Percentiles rank a stretch among this genome's conserved stretches.
phyloP scores from a whole-genome alignment of 2,329 filamentous ascomycete species.

The Didymella pomorum region DNA sequence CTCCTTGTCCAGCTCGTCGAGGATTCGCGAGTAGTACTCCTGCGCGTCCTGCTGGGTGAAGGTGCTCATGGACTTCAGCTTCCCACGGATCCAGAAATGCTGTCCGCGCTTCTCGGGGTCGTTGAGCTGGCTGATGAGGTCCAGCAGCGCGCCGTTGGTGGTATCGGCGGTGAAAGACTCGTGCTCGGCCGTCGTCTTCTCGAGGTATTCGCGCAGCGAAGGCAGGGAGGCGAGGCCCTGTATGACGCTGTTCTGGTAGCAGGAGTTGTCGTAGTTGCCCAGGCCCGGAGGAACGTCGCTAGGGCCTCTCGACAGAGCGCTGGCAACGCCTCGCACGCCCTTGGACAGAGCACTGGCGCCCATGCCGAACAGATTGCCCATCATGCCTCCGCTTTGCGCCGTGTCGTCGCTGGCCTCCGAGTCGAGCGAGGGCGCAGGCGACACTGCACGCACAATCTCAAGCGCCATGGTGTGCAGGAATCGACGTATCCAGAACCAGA shows the following conservation, averaged over 20 bases:
- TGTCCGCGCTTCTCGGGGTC: constrained; percentile 74
- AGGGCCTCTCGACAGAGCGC: constrained; percentile 45
- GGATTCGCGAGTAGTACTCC: constrained; percentile 91
- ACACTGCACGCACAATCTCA: constrained; percentile 20
- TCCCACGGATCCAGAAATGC: constrained; percentile 80
- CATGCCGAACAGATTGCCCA: constrained; percentile 50
- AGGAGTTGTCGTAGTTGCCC: constrained; percentile 93
- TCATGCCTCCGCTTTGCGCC: constrained; percentile 36
- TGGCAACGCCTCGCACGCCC: constrained; percentile 45
- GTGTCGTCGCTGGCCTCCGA: constrained; percentile 31
- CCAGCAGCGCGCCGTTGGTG: constrained; percentile 65
- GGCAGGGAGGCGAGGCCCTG: constrained; percentile 79
- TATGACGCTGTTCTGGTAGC: constrained; percentile 96
- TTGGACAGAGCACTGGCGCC: constrained; percentile 49
- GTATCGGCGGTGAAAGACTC: constrained; percentile 50
- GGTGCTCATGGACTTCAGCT: constrained; percentile 90
- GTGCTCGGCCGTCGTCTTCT: constrained; percentile 42
- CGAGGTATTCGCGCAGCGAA: constrained; percentile 72
- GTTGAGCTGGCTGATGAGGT: constrained; percentile 75
- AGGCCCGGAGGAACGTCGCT: constrained; percentile 66
- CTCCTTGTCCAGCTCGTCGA: constrained; percentile 86
- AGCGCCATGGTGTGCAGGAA: constrained; percentile 43
- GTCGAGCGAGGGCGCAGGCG: constrained; percentile 18
- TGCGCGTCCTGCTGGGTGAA: constrained; percentile 98
- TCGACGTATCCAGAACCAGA: constrained; percentile 61